Evolutionary conservation across 257 asterid genomes (phyloP), one percentile per base, ranked within the genome.

Genomic region (Nicotiana undulata): DNA sequence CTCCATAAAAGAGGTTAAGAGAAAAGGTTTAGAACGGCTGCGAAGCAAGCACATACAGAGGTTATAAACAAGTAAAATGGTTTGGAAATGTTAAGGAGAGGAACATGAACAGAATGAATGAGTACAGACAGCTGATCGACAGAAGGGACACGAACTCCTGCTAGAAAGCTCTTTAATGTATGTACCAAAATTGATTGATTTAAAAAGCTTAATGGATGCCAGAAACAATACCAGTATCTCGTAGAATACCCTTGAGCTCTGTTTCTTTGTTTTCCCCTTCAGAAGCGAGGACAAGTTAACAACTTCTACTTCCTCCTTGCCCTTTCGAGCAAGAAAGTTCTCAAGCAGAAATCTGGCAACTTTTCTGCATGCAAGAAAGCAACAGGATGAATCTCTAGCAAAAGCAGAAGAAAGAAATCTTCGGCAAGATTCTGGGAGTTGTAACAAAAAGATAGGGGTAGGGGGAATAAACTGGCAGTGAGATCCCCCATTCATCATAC

Each of bases 141-240:
- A 68, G n/a, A 67, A 68, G 56, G 76, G 76, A 34, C 29, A 67
- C 13, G 3, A 34, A 67, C 53, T 67, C 77, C 13, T 20, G 10
- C 8, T n/a, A 11, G 13, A 40, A 15, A 3, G 18, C 77, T 44
- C 58, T 44, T 70, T 22, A 40, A 40, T 40, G 24, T 44, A 70
- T 70, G 76, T 22, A 44, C 49, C 77, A 70, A 70, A 6, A 28
- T 46, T 16, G 64, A 31, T 18, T 52, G 75, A 79, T 34, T 56
- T 18, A 64, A 79, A 46, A 63, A n/a, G 56, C 40, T 10, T 4
- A 81, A 68, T 16, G 12, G 64, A 72, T 5, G 53, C 32, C 28
- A 67, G 29, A 61, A 80, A 13, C 10, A 59, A 15, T 91, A 95
- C 99, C 98, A 95, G 91, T 77, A 89, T 86, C 86, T 91, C 99